These are phyloP conservation scores for Polymyxa betae DNA, from an alignment of 208 protist species.

Conservation along the genomic window DNA sequence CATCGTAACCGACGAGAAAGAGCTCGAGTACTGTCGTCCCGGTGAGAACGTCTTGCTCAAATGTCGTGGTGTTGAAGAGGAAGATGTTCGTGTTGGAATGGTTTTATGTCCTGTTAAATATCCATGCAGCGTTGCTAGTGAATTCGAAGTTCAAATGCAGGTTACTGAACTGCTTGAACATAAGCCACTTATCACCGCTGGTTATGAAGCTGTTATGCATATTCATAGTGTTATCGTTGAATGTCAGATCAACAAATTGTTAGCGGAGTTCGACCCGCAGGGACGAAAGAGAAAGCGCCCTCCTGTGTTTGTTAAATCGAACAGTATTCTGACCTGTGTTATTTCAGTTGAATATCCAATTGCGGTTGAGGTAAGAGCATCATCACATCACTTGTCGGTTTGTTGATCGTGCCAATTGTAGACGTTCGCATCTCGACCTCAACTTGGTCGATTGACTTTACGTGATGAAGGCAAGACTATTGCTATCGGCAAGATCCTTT, in stretches of 20 bases:
- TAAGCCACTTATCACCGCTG: constrained; percentile 64
- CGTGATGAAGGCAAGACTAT: constrained; percentile 71
- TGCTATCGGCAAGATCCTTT: constrained; percentile 68
- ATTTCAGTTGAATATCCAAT: constrained; percentile 56
- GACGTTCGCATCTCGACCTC: constrained; percentile 60
- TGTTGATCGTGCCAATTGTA: constrained; percentile 58
- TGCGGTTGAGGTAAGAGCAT: not conserved
- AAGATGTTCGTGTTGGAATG: constrained; percentile 43
- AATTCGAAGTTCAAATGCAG: constrained; percentile 62
- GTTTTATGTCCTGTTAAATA: constrained; percentile 44
- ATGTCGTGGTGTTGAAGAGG: constrained; percentile 51
- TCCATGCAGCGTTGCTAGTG: constrained; percentile 11
- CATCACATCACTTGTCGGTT: not conserved
- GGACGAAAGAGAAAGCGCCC: constrained; percentile 43
- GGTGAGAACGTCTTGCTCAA: constrained; percentile 55
- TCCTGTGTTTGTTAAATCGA: constrained; percentile 62
- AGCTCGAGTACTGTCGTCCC: constrained; percentile 52
- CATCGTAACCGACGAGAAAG: constrained; percentile 62
- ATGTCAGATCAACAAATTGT: constrained; percentile 58
- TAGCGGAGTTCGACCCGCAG: constrained; percentile 4
- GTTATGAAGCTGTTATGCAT: constrained; percentile 63
- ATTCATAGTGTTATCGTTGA: constrained; percentile 61
- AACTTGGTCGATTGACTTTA: constrained; percentile 69
- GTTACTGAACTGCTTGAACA: constrained; percentile 66
- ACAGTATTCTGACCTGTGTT: constrained; percentile 52